Evolutionary conservation across 2,329 filamentous ascomycete species (phyloP), one percentile per base, ranked within the genome.

Genomic region (Boeremia exigua): DNA sequence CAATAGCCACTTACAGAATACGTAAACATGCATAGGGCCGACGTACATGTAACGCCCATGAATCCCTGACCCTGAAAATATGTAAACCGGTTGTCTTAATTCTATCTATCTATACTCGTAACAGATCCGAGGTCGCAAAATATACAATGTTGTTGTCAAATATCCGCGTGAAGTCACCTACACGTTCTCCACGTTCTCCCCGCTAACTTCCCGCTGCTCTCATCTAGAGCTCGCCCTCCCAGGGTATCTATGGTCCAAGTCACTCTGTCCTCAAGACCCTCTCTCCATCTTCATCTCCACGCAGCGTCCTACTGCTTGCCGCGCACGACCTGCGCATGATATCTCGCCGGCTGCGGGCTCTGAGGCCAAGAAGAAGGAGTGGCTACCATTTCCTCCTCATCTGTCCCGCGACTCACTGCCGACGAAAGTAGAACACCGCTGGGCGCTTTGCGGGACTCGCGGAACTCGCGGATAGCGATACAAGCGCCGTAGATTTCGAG

Each of bases 371-470:
- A 15, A 14, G 46, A 27, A 9, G 23, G 33, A 15, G 34, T 39
- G 15, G 38, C 27, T 2, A 55, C 33, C 39, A 49, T 55, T 39
- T 45, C 52, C 10, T 55, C 52, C n/a, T 45, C 46, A 40, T 44
- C 39, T 37, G 75, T 71, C 27, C 71, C 66, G 28, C 71, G 68
- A 17, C 63, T 60, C 66, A 73, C 73, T 9, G 73, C 73, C 11
- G 50, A 53, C 2, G 37, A 47, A 10, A 53, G 36, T 15, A 29
- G 50, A 65, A 59, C 65, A 56, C 46, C 55, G 15, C 52, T 19
- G 11, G 29, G 37, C 43, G 11, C 49, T 17, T 33, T 59, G 33
- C 48, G 48, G 33, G 40, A 47, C 9, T 59, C 56, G 38, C 59
- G 54, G 33, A 55, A 54, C 30, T 62, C 47, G 11, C 56, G 49